A percentile compares a stretch with the other conserved stretches of the same genome.
Conservation (phyloP, 1,139 yeast species). For the Lodderomyces elongisporus region DNA sequence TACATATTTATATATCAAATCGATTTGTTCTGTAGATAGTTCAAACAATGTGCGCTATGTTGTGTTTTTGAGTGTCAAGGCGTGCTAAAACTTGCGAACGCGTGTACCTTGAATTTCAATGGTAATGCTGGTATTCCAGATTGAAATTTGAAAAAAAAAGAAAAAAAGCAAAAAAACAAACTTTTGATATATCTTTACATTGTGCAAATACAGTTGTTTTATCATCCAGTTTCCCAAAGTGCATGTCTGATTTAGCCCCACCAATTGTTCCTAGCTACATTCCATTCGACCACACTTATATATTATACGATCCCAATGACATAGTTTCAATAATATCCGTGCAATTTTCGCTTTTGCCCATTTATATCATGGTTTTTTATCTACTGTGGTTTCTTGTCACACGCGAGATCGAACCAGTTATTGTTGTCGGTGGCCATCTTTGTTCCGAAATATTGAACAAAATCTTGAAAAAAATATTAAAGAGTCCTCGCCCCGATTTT, state of each 20-base stretch:
- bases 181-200: too few species aligned
- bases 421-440: slow-evolving; percentile 83
- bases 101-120: too few species aligned
- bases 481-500: slow-evolving; percentile 71
- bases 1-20: too few species aligned
- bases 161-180: too few species aligned
- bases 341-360: slow-evolving; percentile 77
- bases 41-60: too few species aligned
- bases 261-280: slow-evolving; percentile 14
- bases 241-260: slow-evolving; percentile 12
- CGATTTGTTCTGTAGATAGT: too few species aligned
- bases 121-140: too few species aligned
- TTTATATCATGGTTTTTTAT: slow-evolving; percentile 71
- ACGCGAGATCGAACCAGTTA: slow-evolving; percentile 79
- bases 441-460: slow-evolving; percentile 70
- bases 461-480: slow-evolving; percentile 55
- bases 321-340: slow-evolving; percentile 59
- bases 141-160: too few species aligned
- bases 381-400: slow-evolving; percentile 79
- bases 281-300: slow-evolving; percentile 69
- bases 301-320: slow-evolving; percentile 70
- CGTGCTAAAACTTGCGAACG: too few species aligned
- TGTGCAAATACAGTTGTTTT: too few species aligned
- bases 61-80: too few species aligned
- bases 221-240: too few species aligned